Base-by-base conservation (phyloP, 1,139 yeast species). In the Candida sp. region DNA sequence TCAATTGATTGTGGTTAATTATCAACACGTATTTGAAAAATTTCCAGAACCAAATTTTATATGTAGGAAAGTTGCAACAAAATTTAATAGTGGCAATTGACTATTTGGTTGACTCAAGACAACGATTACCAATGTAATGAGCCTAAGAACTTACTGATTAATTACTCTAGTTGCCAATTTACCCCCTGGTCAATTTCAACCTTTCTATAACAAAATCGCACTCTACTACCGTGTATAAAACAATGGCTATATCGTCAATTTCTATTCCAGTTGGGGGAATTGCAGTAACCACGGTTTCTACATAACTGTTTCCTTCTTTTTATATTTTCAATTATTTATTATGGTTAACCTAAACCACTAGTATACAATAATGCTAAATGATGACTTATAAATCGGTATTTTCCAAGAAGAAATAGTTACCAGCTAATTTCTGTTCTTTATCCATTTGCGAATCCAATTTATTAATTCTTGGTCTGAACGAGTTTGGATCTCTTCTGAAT, bases 381-480 rank as follows among this genome's bases (percentile, higher is more conserved):
- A 25, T 25, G 34, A 32, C 34, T 47, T 52, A 64, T 52, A 66
- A 63, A 48, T 57, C 70, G 43, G 74, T 49, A 52, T 68, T 81
- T 63, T 91, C 98, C 73, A 93, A 79, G 81, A 93, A 93, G 83
- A 93, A 93, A 73, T 87, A 93, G 75, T 93, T 90, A 49, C 99
- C 99, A 42, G 81, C 64, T 41, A 79, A 62, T 73, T 93, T 93
- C 70, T 93, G 99, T 72, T 93, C 98, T 72, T 86, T 91, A 69
- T 93, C 99, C 96, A 93, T 89, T 77, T 93, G 99, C 45, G 98
- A 91, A 63, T 87, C 98, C 63, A 87, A 74, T 73, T 93, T 93
- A 77, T 93, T 93, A 68, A 93, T 93, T 81, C 99, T 87, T 60
- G 99, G 99, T 75, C 99, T 85, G 80, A 79, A 93, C 45, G 97